Conservation (phyloP, 2,329 filamentous ascomycete species). For the Xylariomycetidae sp. region DNA sequence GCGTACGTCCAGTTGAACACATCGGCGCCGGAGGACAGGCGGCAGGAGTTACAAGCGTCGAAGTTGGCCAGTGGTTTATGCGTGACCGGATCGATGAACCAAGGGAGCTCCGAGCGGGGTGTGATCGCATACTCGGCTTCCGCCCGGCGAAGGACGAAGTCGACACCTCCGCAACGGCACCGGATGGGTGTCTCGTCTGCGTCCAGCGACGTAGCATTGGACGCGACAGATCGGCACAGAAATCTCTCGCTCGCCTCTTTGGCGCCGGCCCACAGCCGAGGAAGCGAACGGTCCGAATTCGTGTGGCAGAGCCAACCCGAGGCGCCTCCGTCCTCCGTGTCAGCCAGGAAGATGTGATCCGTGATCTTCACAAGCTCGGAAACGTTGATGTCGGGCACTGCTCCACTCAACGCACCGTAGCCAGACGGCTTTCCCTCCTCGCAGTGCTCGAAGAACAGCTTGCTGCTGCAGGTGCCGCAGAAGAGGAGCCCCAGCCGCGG, state of each 20-base stretch:
- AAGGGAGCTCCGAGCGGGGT: constrained; percentile 29
- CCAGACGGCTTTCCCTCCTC: neutral
- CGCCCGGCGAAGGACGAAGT: constrained; percentile 32
- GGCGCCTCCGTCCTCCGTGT: constrained; percentile 48
- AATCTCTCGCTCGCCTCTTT: constrained; percentile 17
- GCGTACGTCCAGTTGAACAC: constrained; percentile 40
- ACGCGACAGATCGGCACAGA: too few relatives aligned
- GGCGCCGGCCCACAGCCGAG: constrained; percentile 21
- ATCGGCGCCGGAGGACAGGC: constrained; percentile 35
- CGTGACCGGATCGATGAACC: constrained; percentile 36
- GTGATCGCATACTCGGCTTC: constrained; percentile 21
- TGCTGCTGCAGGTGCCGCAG: constrained; percentile 37
- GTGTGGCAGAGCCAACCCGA: constrained; percentile 36
- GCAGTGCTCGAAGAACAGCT: constrained; percentile 33
- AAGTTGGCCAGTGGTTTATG: constrained; percentile 33
- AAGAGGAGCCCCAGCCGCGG: constrained; percentile 29
- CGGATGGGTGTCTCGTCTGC: constrained; percentile 28
- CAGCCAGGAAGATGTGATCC: constrained; percentile 39
- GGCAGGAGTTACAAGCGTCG: constrained; percentile 44
- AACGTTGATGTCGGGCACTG: constrained; percentile 24
- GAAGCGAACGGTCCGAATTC: constrained; percentile 23
- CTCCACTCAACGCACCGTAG: neutral
- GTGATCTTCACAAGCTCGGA: constrained; percentile 26
- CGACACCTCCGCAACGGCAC: constrained; percentile 42
- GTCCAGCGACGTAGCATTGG: constrained; percentile 10